A percentile compares a stretch with the other conserved stretches of the same genome.
phyloP scores from a whole-genome alignment of 2,329 filamentous ascomycete genomes.

The Moelleriella libera region DNA sequence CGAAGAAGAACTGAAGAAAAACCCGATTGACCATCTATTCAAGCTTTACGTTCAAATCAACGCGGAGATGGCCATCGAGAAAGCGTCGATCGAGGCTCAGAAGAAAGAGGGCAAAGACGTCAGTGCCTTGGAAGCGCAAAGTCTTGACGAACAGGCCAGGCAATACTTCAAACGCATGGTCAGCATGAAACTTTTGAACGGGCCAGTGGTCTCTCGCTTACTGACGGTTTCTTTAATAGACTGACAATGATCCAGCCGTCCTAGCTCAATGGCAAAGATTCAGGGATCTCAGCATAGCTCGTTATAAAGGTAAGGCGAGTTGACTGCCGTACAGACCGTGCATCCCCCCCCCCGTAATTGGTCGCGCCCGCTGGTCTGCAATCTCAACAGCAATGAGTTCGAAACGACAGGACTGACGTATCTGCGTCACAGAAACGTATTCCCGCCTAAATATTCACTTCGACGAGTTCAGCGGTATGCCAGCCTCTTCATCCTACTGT shows the following conservation, averaged over 20 bases:
- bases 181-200: background rate
- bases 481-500: background rate
- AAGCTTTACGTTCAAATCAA: constrained; percentile 74
- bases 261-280: constrained; percentile 51
- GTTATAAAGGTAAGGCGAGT: constrained; percentile 35
- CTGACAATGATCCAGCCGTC: constrained; percentile 48
- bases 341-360: background rate
- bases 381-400: background rate
- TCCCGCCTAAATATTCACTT: constrained; percentile 57
- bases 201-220: background rate
- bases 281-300: constrained; percentile 51
- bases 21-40: constrained; percentile 72
- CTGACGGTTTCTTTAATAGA: constrained; percentile 13
- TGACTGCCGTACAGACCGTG: background rate
- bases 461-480: constrained; percentile 40
- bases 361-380: background rate
- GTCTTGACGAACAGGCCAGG: constrained; percentile 61
- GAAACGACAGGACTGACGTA: too few species aligned
- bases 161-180: constrained; percentile 55
- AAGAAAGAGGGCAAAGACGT: constrained; percentile 39
- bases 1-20: constrained; percentile 53
- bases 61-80: constrained; percentile 49
- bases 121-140: constrained; percentile 32
- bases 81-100: constrained; percentile 46
- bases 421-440: constrained; percentile 35